phyloP scores from a whole-genome alignment of 371 early-diverging fungal genomes.

The Apophysomyces ossiformis region DNA sequence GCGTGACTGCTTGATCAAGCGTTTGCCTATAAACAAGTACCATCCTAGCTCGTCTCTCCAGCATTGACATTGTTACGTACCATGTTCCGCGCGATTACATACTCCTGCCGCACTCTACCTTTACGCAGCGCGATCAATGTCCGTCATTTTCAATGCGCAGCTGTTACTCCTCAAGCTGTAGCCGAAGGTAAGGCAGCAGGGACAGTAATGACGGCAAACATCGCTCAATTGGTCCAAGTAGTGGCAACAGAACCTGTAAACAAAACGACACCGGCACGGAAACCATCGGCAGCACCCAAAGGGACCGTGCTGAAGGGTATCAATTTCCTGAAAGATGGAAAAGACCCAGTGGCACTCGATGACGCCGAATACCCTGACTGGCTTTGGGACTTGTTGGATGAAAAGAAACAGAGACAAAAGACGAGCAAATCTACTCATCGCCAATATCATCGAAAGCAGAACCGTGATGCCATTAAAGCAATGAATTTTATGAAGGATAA shows the following conservation, averaged over 20 bases:
- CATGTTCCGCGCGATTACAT: background rate
- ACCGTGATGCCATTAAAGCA: conserved; percentile 72
- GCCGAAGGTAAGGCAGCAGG: conserved; percentile 1
- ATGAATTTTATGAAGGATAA: conserved; percentile 81
- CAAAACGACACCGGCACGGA: conserved; percentile 14
- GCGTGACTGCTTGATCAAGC: background rate
- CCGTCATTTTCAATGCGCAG: background rate
- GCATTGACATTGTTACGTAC: background rate
- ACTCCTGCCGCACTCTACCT: background rate
- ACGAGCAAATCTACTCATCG: conserved; percentile 55
- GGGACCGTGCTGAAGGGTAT: conserved; percentile 88
- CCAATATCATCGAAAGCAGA: conserved; percentile 68
- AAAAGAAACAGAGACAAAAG: conserved; percentile 56
- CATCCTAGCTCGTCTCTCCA: background rate
- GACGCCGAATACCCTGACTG: conserved; percentile 91
- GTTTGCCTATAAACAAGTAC: background rate
- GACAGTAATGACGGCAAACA: background rate
- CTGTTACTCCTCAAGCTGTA: conserved; percentile 12
- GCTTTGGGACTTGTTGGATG: conserved; percentile 89
- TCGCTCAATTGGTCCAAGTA: background rate
- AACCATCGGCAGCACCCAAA: conserved; percentile 66
- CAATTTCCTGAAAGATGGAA: conserved; percentile 78
- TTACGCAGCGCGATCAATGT: background rate
- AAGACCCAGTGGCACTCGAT: conserved; percentile 86
- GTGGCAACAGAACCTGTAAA: conserved; percentile 7